Conservation (phyloP, 1,284 basidiomycete species). For the Cutaneotrichosporon curvatum region DNA sequence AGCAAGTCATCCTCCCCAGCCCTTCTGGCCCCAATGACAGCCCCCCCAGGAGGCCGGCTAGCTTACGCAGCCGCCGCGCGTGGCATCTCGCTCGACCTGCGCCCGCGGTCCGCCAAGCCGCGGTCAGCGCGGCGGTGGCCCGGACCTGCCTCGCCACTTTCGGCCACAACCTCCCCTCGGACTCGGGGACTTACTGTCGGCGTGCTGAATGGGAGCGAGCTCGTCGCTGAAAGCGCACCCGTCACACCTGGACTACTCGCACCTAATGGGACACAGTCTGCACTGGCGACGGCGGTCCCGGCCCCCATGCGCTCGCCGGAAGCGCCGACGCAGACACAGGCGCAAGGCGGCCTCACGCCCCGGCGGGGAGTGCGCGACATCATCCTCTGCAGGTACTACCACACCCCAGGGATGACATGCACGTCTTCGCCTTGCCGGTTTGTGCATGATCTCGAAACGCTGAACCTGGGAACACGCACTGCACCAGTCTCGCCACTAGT, state of each 20-base stretch:
- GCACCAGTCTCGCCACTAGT: background rate
- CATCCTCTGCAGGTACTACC: slow-evolving; percentile 46
- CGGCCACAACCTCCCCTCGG: slow-evolving; percentile 2
- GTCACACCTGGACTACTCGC: slow-evolving; percentile 16
- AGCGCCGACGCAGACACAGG: background rate
- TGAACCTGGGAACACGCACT: background rate
- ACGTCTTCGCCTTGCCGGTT: slow-evolving; percentile 47
- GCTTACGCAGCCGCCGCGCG: slow-evolving; percentile 20
- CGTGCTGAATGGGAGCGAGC: slow-evolving; percentile 27
- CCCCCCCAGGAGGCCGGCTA: slow-evolving; percentile 15
- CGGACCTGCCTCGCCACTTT: slow-evolving; percentile 4
- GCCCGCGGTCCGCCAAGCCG: too few relatives aligned
- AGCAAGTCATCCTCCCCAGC: background rate
- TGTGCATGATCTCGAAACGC: slow-evolving; percentile 34
- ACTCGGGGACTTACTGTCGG: slow-evolving; percentile 35
- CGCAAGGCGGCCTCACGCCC: background rate
- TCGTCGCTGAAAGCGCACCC: slow-evolving; percentile 28
- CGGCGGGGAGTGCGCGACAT: slow-evolving; percentile 18
- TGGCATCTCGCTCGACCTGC: slow-evolving; percentile 25
- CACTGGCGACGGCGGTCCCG: background rate
- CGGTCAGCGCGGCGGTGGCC: too few relatives aligned
- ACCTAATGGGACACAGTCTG: background rate
- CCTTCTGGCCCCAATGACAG: background rate
- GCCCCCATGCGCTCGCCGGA: background rate
- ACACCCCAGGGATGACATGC: slow-evolving; percentile 42